Percentiles rank a stretch among this genome's conserved stretches.
Conservation (phyloP, 1,284 basidiomycete genomes). For the Mycosarcoma mackinlayi region DNA sequence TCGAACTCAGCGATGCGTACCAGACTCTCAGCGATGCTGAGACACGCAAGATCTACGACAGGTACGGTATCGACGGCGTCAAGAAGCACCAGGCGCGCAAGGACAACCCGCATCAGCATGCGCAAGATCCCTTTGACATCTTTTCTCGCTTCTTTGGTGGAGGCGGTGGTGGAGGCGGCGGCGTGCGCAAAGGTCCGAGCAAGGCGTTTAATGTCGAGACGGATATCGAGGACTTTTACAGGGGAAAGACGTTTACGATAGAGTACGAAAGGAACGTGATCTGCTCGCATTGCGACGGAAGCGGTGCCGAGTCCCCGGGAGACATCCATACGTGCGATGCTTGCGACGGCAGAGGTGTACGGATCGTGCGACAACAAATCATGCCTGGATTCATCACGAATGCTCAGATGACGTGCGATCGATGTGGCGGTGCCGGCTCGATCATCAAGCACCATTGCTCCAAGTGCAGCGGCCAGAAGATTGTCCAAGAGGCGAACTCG, state of each 20-base stretch:
- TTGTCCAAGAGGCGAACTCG: conserved; percentile 54
- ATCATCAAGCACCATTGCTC: conserved; percentile 58
- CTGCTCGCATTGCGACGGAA: conserved; percentile 64
- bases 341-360: conserved; percentile 60
- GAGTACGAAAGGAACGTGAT: conserved; percentile 61
- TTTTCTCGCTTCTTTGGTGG: conserved; percentile 67
- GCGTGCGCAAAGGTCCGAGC: conserved; percentile 57
- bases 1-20: conserved; percentile 70
- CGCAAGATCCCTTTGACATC: conserved; percentile 64
- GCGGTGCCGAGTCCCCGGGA: conserved; percentile 59
- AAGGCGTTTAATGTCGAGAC: conserved; percentile 64
- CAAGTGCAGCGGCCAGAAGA: conserved; percentile 60
- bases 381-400: conserved; percentile 68
- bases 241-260: conserved; percentile 55
- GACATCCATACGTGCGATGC: conserved; percentile 63
- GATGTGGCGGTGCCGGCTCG: conserved; percentile 59
- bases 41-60: conserved; percentile 63
- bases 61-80: conserved; percentile 64
- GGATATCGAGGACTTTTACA: conserved; percentile 61
- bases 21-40: conserved; percentile 63
- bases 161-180: conserved; percentile 43
- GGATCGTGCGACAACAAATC: conserved; percentile 66
- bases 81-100: conserved; percentile 61
- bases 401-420: conserved; percentile 60
- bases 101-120: conserved; percentile 47